Percentiles rank a stretch among this genome's conserved stretches.
These are phyloP conservation scores for Metschnikowia hibisci DNA, from an alignment of 805 yeast species.

Conservation along the genomic window DNA sequence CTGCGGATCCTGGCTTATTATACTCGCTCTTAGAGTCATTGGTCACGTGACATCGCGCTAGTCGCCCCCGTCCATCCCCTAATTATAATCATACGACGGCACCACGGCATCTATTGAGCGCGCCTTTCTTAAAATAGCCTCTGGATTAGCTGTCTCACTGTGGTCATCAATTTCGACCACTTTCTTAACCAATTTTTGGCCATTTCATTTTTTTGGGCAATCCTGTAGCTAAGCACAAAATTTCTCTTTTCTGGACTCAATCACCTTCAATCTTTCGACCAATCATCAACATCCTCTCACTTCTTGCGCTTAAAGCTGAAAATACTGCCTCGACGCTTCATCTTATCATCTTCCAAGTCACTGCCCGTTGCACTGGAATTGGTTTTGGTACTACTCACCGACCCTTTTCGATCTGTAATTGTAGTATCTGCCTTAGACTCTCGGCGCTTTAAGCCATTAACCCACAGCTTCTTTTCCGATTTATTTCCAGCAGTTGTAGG, in stretches of 20 bases:
- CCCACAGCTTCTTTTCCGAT: conserved; percentile 39
- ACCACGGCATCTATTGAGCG: too few species aligned
- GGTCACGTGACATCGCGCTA: conserved; percentile 13
- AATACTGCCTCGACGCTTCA: conserved; percentile 26
- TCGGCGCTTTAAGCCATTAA: conserved; percentile 34
- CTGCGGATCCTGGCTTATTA: neutral
- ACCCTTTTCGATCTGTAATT: conserved; percentile 18
- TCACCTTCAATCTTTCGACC: too few species aligned
- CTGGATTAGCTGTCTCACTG: too few species aligned
- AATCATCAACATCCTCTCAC: too few species aligned
- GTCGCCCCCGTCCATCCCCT: neutral
- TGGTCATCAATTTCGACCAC: too few species aligned
- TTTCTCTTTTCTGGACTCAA: too few species aligned
- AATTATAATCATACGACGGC: too few species aligned
- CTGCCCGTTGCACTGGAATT: conserved; percentile 8
- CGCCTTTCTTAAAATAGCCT: too few species aligned
- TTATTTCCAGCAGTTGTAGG: conserved; percentile 4
- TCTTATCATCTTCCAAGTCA: conserved; percentile 9
- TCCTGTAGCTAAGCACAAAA: too few species aligned
- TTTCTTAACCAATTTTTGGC: too few species aligned
- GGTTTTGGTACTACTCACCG: conserved; percentile 20
- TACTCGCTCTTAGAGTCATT: neutral
- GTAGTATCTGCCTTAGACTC: conserved; percentile 21
- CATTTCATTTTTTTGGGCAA: too few species aligned
- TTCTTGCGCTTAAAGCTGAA: conserved; percentile 36